phyloP scores from a whole-genome alignment of 2,329 filamentous ascomycete genomes.

The Colletotrichum scovillei region DNA sequence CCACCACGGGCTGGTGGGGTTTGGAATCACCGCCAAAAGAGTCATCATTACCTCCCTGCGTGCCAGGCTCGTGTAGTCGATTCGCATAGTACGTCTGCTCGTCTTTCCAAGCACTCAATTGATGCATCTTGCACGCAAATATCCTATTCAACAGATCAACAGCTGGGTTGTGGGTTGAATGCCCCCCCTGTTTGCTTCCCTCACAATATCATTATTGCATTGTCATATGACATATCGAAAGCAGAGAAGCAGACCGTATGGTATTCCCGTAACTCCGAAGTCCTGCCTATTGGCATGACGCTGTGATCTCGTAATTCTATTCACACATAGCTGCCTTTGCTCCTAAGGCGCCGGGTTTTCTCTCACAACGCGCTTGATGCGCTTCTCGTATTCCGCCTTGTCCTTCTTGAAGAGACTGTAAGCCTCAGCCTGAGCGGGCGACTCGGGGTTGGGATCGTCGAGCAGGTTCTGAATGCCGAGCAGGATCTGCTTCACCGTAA shows the following conservation, averaged over 20 bases:
- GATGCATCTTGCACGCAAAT: not conserved
- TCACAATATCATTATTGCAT: constrained; percentile 1
- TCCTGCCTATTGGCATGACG: constrained; percentile 14
- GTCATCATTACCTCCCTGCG: not conserved
- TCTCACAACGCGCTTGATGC: constrained; percentile 85
- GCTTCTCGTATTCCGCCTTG: constrained; percentile 85
- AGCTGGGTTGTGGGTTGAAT: not conserved
- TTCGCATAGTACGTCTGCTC: not conserved
- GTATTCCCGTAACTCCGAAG: constrained; percentile 34
- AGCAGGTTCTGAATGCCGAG: constrained; percentile 96
- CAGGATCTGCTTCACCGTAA: constrained; percentile 97
- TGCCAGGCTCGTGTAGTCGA: not conserved
- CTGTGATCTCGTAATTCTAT: constrained; percentile 23
- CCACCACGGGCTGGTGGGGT: not conserved
- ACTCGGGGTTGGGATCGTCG: constrained; percentile 96
- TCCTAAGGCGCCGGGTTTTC: constrained; percentile 83
- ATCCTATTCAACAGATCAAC: not conserved
- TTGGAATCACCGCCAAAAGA: not conserved
- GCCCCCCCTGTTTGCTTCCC: not conserved
- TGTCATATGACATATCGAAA: constrained; percentile 24
- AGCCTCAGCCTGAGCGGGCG: constrained; percentile 94
- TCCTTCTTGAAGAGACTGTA: constrained; percentile 98
- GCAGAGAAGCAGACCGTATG: constrained; percentile 35
- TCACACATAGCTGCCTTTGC: not conserved
- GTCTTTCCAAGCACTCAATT: not conserved